Evolutionary conservation across 2,329 filamentous ascomycete species (phyloP).

Genomic region (Trichoderma oligosporum): DNA sequence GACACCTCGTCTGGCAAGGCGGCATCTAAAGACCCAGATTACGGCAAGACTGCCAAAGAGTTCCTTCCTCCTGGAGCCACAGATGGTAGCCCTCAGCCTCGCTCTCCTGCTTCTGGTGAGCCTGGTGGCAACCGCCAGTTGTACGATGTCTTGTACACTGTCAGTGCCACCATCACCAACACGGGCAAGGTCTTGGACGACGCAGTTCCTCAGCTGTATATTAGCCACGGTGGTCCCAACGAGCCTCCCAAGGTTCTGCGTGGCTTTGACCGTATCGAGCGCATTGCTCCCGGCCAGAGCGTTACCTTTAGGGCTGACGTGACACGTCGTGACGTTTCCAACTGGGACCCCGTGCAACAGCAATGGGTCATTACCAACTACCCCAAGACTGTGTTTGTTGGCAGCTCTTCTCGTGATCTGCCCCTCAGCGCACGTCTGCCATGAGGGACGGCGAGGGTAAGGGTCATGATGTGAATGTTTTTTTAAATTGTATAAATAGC

Average conservation of each 20-base stretch:
- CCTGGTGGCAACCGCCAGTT: slow-evolving; percentile 63
- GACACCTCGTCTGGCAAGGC: slow-evolving; percentile 53
- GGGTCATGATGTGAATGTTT: slow-evolving; percentile 12
- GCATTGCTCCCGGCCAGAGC: slow-evolving; percentile 65
- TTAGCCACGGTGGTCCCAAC: slow-evolving; percentile 73
- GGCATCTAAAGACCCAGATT: slow-evolving; percentile 56
- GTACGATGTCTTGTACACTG: slow-evolving; percentile 66
- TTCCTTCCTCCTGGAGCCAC: slow-evolving; percentile 59
- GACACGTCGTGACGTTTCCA: slow-evolving; percentile 76
- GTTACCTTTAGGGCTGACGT: slow-evolving; percentile 64
- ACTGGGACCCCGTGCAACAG: slow-evolving; percentile 77
- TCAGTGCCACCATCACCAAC: slow-evolving; percentile 67
- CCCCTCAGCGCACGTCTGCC: slow-evolving; percentile 35
- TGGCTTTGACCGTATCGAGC: slow-evolving; percentile 71
- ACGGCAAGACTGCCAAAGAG: slow-evolving; percentile 54
- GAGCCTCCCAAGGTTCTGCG: slow-evolving; percentile 67
- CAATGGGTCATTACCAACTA: slow-evolving; percentile 68
- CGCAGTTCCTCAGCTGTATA: slow-evolving; percentile 73
- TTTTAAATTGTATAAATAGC: slow-evolving; percentile 15
- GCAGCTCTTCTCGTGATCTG: slow-evolving; percentile 53
- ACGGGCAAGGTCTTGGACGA: slow-evolving; percentile 62
- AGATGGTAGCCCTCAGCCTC: slow-evolving; percentile 55
- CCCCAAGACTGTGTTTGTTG: slow-evolving; percentile 53
- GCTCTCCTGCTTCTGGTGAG: slow-evolving; percentile 47
- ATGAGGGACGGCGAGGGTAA: slow-evolving; percentile 5